These are phyloP conservation scores for Rhodomyrtus psidioides DNA, from an alignment of 441 rosid species.

Conservation along the genomic window DNA sequence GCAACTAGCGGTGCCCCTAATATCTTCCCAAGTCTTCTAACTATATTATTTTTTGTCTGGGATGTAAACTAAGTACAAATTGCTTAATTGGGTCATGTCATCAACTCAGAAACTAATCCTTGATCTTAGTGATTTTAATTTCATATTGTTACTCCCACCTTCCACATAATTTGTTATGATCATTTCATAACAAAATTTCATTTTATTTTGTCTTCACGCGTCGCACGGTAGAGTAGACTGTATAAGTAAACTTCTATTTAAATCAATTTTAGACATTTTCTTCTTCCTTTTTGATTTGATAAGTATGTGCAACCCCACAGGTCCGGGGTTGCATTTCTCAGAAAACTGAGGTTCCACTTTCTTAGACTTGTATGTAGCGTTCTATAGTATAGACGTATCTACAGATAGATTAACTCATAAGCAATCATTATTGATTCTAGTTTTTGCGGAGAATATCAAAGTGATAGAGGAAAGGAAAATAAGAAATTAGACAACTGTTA, in stretches of 20 bases:
- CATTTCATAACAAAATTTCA: no score
- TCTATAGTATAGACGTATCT: neutral
- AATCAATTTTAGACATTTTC: no score
- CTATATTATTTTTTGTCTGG: neutral
- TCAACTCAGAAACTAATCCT: neutral
- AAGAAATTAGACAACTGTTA: neutral
- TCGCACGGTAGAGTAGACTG: no score
- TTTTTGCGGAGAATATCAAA: neutral
- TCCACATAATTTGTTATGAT: no score
- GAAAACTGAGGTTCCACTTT: neutral
- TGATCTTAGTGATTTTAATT: neutral
- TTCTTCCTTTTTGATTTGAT: neutral
- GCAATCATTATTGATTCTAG: neutral
- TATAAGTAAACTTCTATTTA: no score
- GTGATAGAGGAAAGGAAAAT: neutral
- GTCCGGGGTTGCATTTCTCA: neutral
- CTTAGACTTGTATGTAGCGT: no score
- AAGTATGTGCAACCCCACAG: neutral
- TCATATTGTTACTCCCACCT: neutral
- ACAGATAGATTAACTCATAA: neutral
- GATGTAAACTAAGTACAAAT: neutral
- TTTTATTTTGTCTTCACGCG: no score
- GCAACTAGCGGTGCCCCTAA: neutral
- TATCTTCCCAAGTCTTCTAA: neutral
- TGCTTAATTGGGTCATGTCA: neutral